Base-by-base conservation (phyloP, 1,139 yeast genomes). In the Debaryomyces fabryi region DNA sequence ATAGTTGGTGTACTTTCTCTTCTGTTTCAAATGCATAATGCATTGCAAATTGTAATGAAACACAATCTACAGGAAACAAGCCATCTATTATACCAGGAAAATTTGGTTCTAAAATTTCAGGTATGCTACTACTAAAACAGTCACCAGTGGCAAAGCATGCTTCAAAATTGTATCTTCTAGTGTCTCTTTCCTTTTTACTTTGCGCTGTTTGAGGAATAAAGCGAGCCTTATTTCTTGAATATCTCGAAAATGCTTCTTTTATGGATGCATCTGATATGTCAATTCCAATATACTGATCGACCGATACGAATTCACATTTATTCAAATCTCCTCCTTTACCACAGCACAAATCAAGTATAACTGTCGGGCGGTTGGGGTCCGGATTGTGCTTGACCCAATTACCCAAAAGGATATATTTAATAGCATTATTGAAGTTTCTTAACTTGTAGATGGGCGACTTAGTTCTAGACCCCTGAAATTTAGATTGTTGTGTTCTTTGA, bases 251-350 rank as follows among this genome's bases (percentile, higher is more conserved):
- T 0, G 98, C 99, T 63, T 95, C 97, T 43, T 80, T 75, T 39
- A 93, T 83, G 6, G 96, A 88, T 1, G 87, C 86, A 63, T 92
- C 96, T 18, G 97, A 92, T 45, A 95, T 85, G 67, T 93, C 99
- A 35, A 93, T 78, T 1, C 99, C 99, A 46, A 92, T 83, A 57
- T 88, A 88, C 49, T 91, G 93, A 27, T 82, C 79, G 3, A 89
- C 81, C 10, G 80, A 74, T 2, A 89, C 86, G 58, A 83, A 83
- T 48, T 85, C 88, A 84, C 96, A 92, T 67, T 93, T 93, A 59
- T 88, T 82, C 59, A 95, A 71, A 69, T 93, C 99, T 16, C 99
- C 99, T 41, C 99, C 99, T 66, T 93, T 95, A 13, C 99, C 99
- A 68, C 99, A 93, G 20, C 97, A 97, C 48, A 93, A 68, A 62